A percentile compares a stretch with the other conserved stretches of the same genome.
Conservation (phyloP, 1,139 yeast species). For the Pichiaceae sp. region DNA sequence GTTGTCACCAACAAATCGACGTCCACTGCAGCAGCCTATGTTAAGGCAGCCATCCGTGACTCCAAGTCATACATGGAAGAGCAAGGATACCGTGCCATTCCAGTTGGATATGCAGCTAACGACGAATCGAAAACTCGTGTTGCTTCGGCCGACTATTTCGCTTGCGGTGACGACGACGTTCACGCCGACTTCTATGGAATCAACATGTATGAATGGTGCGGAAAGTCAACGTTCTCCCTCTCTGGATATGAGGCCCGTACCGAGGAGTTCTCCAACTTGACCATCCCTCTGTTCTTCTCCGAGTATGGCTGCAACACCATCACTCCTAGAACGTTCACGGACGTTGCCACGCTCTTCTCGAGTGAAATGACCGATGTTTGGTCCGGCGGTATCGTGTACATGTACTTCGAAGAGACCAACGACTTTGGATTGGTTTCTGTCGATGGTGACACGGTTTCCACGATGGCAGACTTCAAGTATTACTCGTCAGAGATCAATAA, state of each 20-base stretch:
- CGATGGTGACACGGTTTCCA: slow-evolving; percentile 41
- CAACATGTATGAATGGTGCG: slow-evolving; percentile 58
- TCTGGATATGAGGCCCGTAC: slow-evolving; percentile 45
- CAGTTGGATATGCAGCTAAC: slow-evolving; percentile 86
- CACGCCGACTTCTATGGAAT: slow-evolving; percentile 60
- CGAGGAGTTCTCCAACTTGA: slow-evolving; percentile 40
- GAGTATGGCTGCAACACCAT: slow-evolving; percentile 86
- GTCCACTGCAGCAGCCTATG: slow-evolving; percentile 76
- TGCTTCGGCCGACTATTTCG: slow-evolving; percentile 70
- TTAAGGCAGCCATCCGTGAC: slow-evolving; percentile 86
- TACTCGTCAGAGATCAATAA: slow-evolving; percentile 46
- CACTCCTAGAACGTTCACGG: slow-evolving; percentile 65
- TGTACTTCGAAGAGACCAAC: slow-evolving; percentile 80
- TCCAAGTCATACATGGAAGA: slow-evolving; percentile 65
- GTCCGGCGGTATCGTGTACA: slow-evolving; percentile 90
- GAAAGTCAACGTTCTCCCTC: slow-evolving; percentile 30
- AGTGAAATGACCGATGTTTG: slow-evolving; percentile 67
- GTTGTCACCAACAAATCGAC: slow-evolving; percentile 69
- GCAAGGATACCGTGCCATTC: slow-evolving; percentile 60
- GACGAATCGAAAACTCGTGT: slow-evolving; percentile 70
- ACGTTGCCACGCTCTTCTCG: slow-evolving; percentile 54
- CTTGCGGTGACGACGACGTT: slow-evolving; percentile 66
- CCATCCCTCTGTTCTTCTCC: slow-evolving; percentile 80
- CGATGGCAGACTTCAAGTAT: slow-evolving; percentile 49
- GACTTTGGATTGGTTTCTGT: slow-evolving; percentile 67